phyloP scores from a whole-genome alignment of 2,329 filamentous ascomycete species.

The Dactylellina sp. region DNA sequence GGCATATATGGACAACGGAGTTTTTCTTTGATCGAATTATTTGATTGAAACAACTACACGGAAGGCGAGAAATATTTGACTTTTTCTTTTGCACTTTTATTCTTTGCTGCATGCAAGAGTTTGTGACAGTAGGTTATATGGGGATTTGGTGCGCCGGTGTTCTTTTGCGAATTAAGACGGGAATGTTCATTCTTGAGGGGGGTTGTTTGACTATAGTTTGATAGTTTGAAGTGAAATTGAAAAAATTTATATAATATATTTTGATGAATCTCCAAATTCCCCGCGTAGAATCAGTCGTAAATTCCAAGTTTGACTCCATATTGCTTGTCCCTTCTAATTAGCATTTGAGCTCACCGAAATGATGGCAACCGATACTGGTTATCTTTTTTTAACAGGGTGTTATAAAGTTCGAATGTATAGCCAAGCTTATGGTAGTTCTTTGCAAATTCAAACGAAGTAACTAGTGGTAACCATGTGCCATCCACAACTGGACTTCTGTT shows the following conservation, averaged over 20 bases:
- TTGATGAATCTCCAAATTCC: background rate
- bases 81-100: no score
- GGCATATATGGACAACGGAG: background rate
- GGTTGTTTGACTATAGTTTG: background rate
- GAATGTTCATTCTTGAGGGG: background rate
- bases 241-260: background rate
- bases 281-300: background rate
- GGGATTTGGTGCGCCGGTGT: background rate
- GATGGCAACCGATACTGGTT: slow-evolving; percentile 3
- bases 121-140: slow-evolving; percentile 3
- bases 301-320: background rate
- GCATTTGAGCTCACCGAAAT: slow-evolving; percentile 4
- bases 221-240: background rate
- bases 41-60: no score
- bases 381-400: background rate
- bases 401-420: background rate
- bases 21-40: background rate
- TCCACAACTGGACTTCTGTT: background rate
- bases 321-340: no score
- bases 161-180: background rate
- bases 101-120: background rate
- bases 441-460: background rate
- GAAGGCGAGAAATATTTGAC: no score
- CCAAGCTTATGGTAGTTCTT: background rate
- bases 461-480: slow-evolving; percentile 2